phyloP scores from a whole-genome alignment of 176 grass and related monocot species.

The Otatea glauca region DNA sequence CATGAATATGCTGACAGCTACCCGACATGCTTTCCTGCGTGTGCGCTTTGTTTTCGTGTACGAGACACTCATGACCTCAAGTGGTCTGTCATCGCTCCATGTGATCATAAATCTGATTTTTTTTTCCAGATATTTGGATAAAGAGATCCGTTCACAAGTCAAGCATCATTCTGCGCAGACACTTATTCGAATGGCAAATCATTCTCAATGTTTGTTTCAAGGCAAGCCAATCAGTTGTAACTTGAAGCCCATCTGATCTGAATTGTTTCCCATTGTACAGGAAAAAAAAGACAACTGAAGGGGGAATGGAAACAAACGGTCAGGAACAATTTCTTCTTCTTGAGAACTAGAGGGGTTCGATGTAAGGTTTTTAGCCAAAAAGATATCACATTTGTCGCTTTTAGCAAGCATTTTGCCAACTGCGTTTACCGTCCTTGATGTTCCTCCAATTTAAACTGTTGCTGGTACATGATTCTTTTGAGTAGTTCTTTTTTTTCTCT shows the following conservation, averaged over 20 bases:
- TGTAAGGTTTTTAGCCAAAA: conserved; percentile 33
- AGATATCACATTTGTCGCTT: neutral
- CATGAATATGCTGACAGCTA: conserved; percentile 46
- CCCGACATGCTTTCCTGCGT: conserved; percentile 44
- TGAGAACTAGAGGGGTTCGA: conserved; percentile 6
- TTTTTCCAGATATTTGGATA: conserved; percentile 21
- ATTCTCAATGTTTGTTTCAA: conserved; percentile 15
- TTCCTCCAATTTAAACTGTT: no score
- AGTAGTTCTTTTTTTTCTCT: no score
- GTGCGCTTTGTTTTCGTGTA: conserved; percentile 28
- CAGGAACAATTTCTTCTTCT: neutral
- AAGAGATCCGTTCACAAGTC: conserved; percentile 22
- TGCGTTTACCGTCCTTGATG: neutral
- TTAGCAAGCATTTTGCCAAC: conserved; percentile 20
- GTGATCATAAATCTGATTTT: conserved; percentile 36
- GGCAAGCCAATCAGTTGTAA: conserved; percentile 30
- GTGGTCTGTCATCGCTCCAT: conserved; percentile 10
- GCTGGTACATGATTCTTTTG: no score
- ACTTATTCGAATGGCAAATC: conserved; percentile 35
- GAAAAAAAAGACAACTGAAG: conserved; percentile 12
- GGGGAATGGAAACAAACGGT: neutral
- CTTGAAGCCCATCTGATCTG: conserved; percentile 32
- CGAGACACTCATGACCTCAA: conserved; percentile 31
- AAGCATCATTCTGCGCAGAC: conserved; percentile 22
- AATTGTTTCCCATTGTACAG: conserved; percentile 57